Base-by-base conservation (phyloP, 2,329 filamentous ascomycete genomes). In the Cladosporium phlei region DNA sequence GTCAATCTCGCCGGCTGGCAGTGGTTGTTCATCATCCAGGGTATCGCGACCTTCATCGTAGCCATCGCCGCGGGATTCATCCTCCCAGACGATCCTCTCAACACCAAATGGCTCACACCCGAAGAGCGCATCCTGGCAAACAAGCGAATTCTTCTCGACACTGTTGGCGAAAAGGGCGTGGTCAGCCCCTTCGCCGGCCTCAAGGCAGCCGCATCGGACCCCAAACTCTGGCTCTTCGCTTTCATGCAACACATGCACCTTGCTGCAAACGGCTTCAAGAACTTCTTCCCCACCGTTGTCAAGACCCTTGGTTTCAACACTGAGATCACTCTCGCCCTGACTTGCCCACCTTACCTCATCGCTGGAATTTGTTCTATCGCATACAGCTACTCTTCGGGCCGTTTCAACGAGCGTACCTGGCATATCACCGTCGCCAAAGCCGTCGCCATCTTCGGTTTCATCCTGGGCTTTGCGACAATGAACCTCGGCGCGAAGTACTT, bases 11-110 rank as follows among this genome's bases (percentile, higher is more conserved):
- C 72, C 5, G 80, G 79, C 7, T 86, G 74, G 82, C 62, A 52
- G 46, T 58, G 49, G 52, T 66, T 85, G 0, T 85, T 85, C 66
- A 80, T 86, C 42, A 80, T 87, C 30, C 83, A 88, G 61, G 84
- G 84, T 25, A 71, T 73, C 8, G 71, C 83, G 46, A 86, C 83
- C 1, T 68, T 87, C 24, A 69, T 68, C 7, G 71, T 87, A 21
- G 82, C 83, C 8, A 59, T 79, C 5, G 55, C 61, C 0, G 72
- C 79, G 2, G 74, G 74, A 59, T 78, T 78, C 53, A 64, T 86
- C 27, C 67, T 88, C 12, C 83, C 83, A 1, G 79, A 86, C 59
- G 84, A 84, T 51, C 83, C 84, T 1, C 45, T 46, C 20, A 52
- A 53, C 24, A 57, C 56, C 2, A 52, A 47, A 16, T 59, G 57